Conservation (phyloP, 345 rosid genomes). For the Salix exigua region DNA sequence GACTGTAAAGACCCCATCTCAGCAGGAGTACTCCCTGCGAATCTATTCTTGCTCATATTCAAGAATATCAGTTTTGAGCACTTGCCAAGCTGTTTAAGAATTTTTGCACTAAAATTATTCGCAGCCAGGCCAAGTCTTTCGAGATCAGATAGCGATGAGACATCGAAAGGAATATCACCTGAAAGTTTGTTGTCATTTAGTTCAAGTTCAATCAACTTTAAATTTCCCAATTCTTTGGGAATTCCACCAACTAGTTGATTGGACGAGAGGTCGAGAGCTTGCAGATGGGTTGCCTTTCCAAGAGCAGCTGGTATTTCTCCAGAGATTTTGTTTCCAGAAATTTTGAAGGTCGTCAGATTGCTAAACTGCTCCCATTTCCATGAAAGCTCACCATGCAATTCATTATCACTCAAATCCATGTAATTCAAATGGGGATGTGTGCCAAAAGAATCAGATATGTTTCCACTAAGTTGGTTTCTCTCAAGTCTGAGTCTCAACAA, state of each 20-base stretch:
- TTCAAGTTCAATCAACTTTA: too few species aligned
- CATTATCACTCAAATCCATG: conserved; percentile 1
- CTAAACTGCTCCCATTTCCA: not conserved
- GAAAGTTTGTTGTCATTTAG: too few species aligned
- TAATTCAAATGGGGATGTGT: not conserved
- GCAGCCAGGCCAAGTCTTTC: not conserved
- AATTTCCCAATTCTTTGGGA: too few species aligned
- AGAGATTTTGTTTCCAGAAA: conserved; percentile 1
- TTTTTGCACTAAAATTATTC: not conserved
- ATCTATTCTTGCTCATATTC: not conserved
- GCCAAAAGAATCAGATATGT: not conserved
- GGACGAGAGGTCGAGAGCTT: not conserved
- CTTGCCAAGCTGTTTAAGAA: not conserved
- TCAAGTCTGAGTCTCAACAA: not conserved
- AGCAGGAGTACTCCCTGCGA: not conserved
- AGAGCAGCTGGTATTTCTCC: conserved; percentile 1
- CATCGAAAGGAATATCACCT: not conserved
- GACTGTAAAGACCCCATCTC: not conserved
- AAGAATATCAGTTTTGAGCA: not conserved
- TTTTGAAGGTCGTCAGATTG: not conserved
- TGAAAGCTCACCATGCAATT: not conserved
- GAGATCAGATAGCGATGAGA: not conserved
- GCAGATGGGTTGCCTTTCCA: not conserved
- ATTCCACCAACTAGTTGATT: too few species aligned
- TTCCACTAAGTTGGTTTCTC: not conserved